Evolutionary conservation across 2,329 filamentous ascomycete genomes (phyloP), one percentile per base, ranked within the genome.

Genomic region (Neodidymelliopsis sp.): DNA sequence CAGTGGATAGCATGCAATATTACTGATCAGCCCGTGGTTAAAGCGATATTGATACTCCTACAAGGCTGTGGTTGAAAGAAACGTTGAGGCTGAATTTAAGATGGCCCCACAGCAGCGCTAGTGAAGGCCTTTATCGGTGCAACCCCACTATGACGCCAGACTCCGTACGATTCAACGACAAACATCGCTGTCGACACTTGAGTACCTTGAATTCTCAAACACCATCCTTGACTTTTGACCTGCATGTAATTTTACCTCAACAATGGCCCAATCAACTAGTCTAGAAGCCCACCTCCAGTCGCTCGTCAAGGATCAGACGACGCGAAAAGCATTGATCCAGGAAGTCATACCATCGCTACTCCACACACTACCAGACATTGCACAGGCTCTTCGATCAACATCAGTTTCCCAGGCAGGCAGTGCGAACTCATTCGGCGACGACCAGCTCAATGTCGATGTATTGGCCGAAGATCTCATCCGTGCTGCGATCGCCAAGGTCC

Each of bases 391-490:
- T 2, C 58, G 54, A 6, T 53, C 42, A 11, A 54, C 53, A 3
- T 56, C 50, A n/a, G 55, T 65, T 27, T 54, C 49, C 1, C 55
- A 69, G 16, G 50, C 60, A 3, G 59, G 65, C 4, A 70, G 65
- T 12, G 75, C 81, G 29, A 78, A 85, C 55, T 79, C 84, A 49
- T 76, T 85, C n/a, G 76, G 81, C 8, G 78, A 79, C 45, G 63
- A 79, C 28, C 83, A 85, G 60, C 80, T 83, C 67, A 78, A 82
- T 25, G 81, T 85, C 53, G 81, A 84, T 57, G 81, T 79, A 46
- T 65, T 81, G n/a, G 76, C 83, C 6, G 83, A 86, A 59, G 74
- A 82, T 16, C 74, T 79, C 18, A 75, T 85, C 36, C 78, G 83
- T 13, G 78, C 79, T 0, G 77, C 78, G 6, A 81, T 83, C 50